phyloP scores from a whole-genome alignment of 2,329 filamentous ascomycete genomes.

The Nigrospora osmanthi region DNA sequence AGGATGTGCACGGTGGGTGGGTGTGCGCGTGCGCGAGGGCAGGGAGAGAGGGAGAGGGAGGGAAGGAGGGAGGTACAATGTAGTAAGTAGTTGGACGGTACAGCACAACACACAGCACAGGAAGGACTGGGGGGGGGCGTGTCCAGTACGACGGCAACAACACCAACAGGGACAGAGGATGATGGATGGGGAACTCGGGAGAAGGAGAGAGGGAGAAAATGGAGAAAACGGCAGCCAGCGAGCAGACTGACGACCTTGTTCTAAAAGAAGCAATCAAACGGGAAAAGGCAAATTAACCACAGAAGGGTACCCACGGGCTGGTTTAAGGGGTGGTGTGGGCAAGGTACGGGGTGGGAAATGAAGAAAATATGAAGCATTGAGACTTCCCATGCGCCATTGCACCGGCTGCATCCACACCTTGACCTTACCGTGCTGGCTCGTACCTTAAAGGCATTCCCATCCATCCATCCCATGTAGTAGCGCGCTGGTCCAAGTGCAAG shows the following conservation, averaged over 20 bases:
- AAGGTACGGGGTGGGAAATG: conserved; percentile 22
- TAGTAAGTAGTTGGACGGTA: background rate
- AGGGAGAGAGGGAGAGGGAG: conserved; percentile 1
- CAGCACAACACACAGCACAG: background rate
- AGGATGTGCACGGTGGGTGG: too few relatives aligned
- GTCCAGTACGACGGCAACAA: too few relatives aligned
- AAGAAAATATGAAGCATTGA: conserved; percentile 19
- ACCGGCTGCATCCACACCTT: conserved; percentile 17
- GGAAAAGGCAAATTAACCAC: conserved; percentile 19
- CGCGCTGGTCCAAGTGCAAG: too few relatives aligned
- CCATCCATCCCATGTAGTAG: too few relatives aligned
- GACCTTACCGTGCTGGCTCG: conserved; percentile 8
- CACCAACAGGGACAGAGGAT: too few relatives aligned
- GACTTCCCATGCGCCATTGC: conserved; percentile 23
- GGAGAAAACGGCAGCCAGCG: too few relatives aligned
- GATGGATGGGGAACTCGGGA: too few relatives aligned
- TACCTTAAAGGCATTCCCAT: background rate
- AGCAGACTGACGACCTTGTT: background rate
- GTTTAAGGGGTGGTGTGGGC: conserved; percentile 16
- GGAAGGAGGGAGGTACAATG: background rate
- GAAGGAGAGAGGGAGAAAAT: background rate
- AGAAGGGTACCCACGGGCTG: conserved; percentile 14
- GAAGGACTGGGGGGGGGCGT: conserved; percentile 1
- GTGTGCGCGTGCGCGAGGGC: too few relatives aligned
- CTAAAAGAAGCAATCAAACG: conserved; percentile 19